Base-by-base conservation (phyloP, 768 basidiomycete species). In the Tremella fuciformis region DNA sequence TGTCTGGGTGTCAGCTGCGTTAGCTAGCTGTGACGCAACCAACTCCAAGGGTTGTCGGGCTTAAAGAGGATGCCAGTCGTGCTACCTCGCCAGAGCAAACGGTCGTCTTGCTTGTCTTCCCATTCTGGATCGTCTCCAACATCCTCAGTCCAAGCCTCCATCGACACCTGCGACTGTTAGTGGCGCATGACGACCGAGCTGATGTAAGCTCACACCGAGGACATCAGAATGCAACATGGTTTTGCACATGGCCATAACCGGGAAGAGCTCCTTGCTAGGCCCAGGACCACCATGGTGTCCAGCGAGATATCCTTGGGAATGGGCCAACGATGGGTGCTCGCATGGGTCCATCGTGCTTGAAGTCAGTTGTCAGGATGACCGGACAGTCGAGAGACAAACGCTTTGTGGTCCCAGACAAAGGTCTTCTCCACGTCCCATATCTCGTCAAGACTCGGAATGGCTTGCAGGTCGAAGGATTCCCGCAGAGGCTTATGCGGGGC, bases 321-420 rank as follows among this genome's bases (percentile, higher is more conserved):
- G 71, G 16, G 71, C 66, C 25, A 69, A 44, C 15, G 64, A 64
- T 1, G 73, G 75, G 56, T 76, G 72, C 18, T 65, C 50, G 54
- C 75, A 76, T 25, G 74, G 69, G 54, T 75, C 70, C 75, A 75
- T 75, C 0, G 74, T 49, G 11, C 71, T 73, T 44, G 24, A 15
- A 1, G 18, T 34, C 26, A 34, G 22, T 44, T 9, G 15, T 53
- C n/a, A 22, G 25, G 13, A 42, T 9, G 15, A 47, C n/a, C 18
- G 25, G 13, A 42, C 37, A 49, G 6, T 51, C 11, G 26, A 24
- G 9, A 41, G 18, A 62, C 71, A 60, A 58, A 74, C 64, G 68
- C 64, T 53, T 70, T 67, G 60, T 75, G 75, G 40, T 75, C 67
- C 70, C 74, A 73, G 34, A 76, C 73, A 39, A 76, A 73, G 21